Base-by-base conservation (phyloP, 106 monocot species). In the Acanthochlamys bracteata region DNA sequence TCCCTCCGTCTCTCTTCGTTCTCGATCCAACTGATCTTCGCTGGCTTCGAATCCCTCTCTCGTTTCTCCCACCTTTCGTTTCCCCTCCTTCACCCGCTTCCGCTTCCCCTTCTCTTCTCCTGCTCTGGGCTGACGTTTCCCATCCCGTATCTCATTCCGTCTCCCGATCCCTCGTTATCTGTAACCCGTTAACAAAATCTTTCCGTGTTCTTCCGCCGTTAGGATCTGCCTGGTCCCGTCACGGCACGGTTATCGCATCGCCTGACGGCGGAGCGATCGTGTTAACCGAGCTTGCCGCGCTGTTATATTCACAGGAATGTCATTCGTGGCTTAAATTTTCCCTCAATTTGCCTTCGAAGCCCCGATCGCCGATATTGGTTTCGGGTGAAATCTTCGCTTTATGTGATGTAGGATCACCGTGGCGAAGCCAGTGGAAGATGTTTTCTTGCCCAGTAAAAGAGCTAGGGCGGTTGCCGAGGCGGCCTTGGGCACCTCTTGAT, bases 391-490 rank as follows among this genome's bases (percentile, higher is more conserved):
- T 90, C 41, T 89, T 69, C 71, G 75, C 83, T 10, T 75, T 92
- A 14, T 92, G 88, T 66, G 98, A 92, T 42, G 77, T 86, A 12
- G 96, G 96, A 11, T 81, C 80, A 16, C 91, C 88, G 12, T 99
- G 98, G 98, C 57, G 92, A 33, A 86, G 81, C 77, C 89, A 92
- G 71, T 99, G 98, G 92, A 99, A 89, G 92, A 76, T 99, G 41
- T 99, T 99, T 66, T 74, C 76, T 21, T 92, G 92, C 57, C 24
- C 60, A 7, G 56, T 89, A 4, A 22, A 51, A 24, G 88, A 70
- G 40, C 67, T 90, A n/a, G 79, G 72, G 33, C 33, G 33, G 33
- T 33, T 6, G 33, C 33, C 33, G 6, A 33, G 33, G 6, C 33
- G 33, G 33, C 33, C 76, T 16, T 88, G 85, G 91, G 78, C 75